Evolutionary conservation across 352 stramenopile genomes (phyloP).

Genomic region (Phytophthora megakarya): DNA sequence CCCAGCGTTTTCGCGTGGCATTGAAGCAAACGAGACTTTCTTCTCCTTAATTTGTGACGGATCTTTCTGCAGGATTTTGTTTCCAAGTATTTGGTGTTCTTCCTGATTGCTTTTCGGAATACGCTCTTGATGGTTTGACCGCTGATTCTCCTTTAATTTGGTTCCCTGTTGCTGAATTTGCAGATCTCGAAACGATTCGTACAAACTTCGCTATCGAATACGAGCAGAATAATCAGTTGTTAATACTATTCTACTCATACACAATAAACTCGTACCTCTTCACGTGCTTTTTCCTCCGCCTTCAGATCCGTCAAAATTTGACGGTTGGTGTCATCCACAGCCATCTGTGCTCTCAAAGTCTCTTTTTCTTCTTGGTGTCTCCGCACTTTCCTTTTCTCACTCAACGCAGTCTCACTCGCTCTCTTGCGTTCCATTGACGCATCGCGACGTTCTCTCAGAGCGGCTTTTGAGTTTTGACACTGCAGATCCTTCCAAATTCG

Average conservation of each 20-base stretch:
- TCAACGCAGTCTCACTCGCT: slow-evolving; percentile 42
- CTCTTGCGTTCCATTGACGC: slow-evolving; percentile 71
- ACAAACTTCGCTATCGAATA: slow-evolving; percentile 55
- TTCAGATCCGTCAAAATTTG: slow-evolving; percentile 78
- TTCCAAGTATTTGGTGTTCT: neutral
- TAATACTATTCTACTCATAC: neutral
- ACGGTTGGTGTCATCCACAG: slow-evolving; percentile 73
- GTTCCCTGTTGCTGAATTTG: slow-evolving; percentile 28
- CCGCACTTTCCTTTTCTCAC: slow-evolving; percentile 54
- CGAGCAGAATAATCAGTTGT: neutral
- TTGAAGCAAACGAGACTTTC: slow-evolving; percentile 47
- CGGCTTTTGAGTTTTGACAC: slow-evolving; percentile 43
- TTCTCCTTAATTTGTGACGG: slow-evolving; percentile 8
- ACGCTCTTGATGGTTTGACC: neutral
- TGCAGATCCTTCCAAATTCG: slow-evolving; percentile 54
- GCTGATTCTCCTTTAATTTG: slow-evolving; percentile 13
- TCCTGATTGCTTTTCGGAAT: slow-evolving; percentile 4
- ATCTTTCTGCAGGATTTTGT: neutral
- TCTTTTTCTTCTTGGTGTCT: slow-evolving; percentile 75
- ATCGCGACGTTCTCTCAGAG: slow-evolving; percentile 45
- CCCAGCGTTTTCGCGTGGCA: neutral
- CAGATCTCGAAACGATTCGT: slow-evolving; percentile 69
- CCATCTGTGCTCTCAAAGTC: slow-evolving; percentile 81
- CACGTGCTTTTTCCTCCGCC: slow-evolving; percentile 72
- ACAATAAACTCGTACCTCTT: slow-evolving; percentile 53